Percentiles rank a stretch among this genome's conserved stretches.
Conservation (phyloP, 1,284 basidiomycete species). For the Pholiota adiposa region DNA sequence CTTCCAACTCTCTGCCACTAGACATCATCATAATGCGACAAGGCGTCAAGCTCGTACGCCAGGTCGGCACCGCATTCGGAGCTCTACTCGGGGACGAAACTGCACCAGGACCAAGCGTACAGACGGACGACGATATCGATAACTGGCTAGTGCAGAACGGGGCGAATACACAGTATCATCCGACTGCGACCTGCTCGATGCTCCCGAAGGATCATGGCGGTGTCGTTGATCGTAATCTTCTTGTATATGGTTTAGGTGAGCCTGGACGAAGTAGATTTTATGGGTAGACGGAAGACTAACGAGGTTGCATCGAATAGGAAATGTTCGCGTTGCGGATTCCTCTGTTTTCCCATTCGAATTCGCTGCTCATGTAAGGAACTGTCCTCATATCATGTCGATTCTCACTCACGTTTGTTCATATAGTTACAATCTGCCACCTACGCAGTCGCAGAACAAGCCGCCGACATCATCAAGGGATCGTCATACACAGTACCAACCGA, state of each 20-base stretch:
- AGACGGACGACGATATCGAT: constrained; percentile 46
- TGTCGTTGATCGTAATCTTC: constrained; percentile 46
- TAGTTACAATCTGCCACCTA: constrained; percentile 10
- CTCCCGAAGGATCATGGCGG: constrained; percentile 43
- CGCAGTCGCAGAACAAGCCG: constrained; percentile 9
- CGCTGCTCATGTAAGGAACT: constrained; percentile 46
- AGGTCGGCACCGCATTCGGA: constrained; percentile 42
- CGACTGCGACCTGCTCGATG: constrained; percentile 51
- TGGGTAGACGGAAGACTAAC: constrained; percentile 13
- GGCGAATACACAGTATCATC: constrained; percentile 39
- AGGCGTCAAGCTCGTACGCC: constrained; percentile 57
- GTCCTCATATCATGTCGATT: constrained; percentile 11
- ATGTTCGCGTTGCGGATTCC: constrained; percentile 55
- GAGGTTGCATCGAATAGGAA: constrained; percentile 34
- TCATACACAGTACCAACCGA: neutral
- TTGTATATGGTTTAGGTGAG: constrained; percentile 35
- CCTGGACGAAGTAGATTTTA: neutral
- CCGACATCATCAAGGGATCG: constrained; percentile 1
- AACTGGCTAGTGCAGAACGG: constrained; percentile 33
- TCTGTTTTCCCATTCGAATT: constrained; percentile 58
- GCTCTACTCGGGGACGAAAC: constrained; percentile 38
- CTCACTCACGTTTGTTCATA: too few species aligned
- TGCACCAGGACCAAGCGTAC: constrained; percentile 40
- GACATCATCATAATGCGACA: constrained; percentile 61
- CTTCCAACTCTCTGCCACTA: constrained; percentile 16